Percentiles rank a stretch among this genome's conserved stretches.
phyloP scores from a whole-genome alignment of 805 yeast species.

The Hanseniaspora nectarophila region DNA sequence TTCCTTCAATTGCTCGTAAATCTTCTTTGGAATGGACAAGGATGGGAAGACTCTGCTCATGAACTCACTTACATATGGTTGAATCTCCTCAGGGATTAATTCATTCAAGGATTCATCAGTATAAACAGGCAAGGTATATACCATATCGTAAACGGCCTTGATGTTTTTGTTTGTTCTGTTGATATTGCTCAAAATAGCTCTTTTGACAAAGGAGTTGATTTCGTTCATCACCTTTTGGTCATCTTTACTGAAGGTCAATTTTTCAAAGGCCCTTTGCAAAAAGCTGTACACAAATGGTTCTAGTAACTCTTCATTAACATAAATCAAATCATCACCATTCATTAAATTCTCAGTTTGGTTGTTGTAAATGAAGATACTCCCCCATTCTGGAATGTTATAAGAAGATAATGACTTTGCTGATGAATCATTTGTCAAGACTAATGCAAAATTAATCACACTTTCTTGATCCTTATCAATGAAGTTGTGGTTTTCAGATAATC shows the following conservation, averaged over 20 bases:
- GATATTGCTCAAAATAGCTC: conserved; percentile 5
- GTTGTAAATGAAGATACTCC: conserved; percentile 39
- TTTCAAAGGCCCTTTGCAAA: conserved; percentile 58
- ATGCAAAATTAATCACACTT: conserved; percentile 54
- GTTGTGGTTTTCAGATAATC: conserved; percentile 39
- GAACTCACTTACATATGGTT: conserved; percentile 4
- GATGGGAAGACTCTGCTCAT: conserved; percentile 12
- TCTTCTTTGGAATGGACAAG: conserved; percentile 12
- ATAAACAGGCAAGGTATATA: conserved; percentile 7
- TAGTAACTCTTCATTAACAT: conserved; percentile 36
- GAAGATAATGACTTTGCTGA: background rate
- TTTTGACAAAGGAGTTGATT: background rate
- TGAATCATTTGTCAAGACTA: conserved; percentile 27
- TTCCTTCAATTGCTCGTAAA: background rate
- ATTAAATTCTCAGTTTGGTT: conserved; percentile 15
- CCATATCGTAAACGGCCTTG: conserved; percentile 13
- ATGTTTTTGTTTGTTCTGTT: conserved; percentile 12
- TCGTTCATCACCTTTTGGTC: conserved; percentile 30
- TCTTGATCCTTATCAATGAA: conserved; percentile 44
- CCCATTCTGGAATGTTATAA: conserved; percentile 84
- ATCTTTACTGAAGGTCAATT: conserved; percentile 53
- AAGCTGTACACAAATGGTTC: conserved; percentile 53
- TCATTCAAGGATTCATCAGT: conserved; percentile 13
- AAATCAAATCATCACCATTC: background rate
- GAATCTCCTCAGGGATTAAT: conserved; percentile 4